Evolutionary conservation across 73 alveolate species (phyloP), one percentile per base, ranked within the genome.

Genomic region (Effrenium voratum): DNA sequence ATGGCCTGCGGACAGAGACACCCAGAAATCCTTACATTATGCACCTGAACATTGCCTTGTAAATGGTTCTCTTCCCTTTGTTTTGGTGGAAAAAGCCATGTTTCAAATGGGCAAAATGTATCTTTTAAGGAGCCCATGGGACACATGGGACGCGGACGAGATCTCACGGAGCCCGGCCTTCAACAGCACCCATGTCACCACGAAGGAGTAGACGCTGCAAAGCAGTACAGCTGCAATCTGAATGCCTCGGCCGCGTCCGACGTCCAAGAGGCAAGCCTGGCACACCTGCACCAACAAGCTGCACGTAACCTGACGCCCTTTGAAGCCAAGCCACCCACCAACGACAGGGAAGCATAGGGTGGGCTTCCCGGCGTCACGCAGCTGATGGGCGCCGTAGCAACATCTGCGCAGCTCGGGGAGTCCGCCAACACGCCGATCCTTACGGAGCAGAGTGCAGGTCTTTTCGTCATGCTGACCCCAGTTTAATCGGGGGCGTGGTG

Each of bases 381-480:
- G 63, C 19, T 57, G n/a, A 30, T 8, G 6, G 98, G 98, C 12
- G 98, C 92, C 36, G 92, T 38, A 12, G 81, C 91, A 34, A 34
- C 34, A 32, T 55, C 91, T 3, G 26, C 50, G 40, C 98, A 92
- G n/a, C 28, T 82, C 68, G 41, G 26, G 40, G 70, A n/a, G 34
- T 92, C 82, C 0, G 98, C 98, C 5, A 92, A 79, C 2, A 43
- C 98, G 36, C 98, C 98, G 36, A 91, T 91, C 87, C 96, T 90
- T 30, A 46, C n/a, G n/a, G n/a, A n/a, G n/a, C n/a, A n/a, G n/a
- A n/a, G n/a, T n/a, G n/a, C n/a, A n/a, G n/a, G n/a, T n/a, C n/a
- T n/a, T n/a, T n/a, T n/a, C n/a, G n/a, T n/a, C n/a, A n/a, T n/a
- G n/a, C n/a, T n/a, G n/a, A n/a, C n/a, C n/a, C n/a, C n/a, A n/a